Conservation (phyloP, 805 yeast genomes). For the Teunomyces atbi region DNA sequence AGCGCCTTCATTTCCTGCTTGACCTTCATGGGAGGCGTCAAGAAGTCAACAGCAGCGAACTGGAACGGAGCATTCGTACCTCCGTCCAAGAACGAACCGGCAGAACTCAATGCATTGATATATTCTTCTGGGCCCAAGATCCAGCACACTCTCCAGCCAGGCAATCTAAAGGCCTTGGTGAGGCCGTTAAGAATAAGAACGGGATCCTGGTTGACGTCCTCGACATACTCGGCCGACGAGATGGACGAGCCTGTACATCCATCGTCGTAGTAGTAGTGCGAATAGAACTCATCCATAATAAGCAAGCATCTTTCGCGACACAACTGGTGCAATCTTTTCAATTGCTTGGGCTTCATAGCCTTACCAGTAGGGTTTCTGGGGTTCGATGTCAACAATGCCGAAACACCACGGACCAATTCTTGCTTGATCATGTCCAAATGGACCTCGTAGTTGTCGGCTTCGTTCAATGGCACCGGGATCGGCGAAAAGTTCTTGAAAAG, state of each 20-base stretch:
- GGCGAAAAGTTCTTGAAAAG: slow-evolving; percentile 62
- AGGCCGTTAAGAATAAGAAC: slow-evolving; percentile 59
- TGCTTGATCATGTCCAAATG: slow-evolving; percentile 51
- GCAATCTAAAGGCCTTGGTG: slow-evolving; percentile 59
- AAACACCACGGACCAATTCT: slow-evolving; percentile 56
- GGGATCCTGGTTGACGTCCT: slow-evolving; percentile 57
- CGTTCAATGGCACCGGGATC: slow-evolving; percentile 59
- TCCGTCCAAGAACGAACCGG: slow-evolving; percentile 61
- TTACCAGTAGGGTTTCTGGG: slow-evolving; percentile 65
- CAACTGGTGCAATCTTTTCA: slow-evolving; percentile 48
- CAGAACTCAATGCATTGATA: slow-evolving; percentile 52
- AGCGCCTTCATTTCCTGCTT: slow-evolving; percentile 54
- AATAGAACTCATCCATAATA: slow-evolving; percentile 64
- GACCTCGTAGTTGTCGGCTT: slow-evolving; percentile 54
- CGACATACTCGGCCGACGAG: slow-evolving; percentile 49
- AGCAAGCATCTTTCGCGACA: slow-evolving; percentile 54
- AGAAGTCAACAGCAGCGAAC: slow-evolving; percentile 54
- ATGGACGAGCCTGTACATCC: slow-evolving; percentile 52
- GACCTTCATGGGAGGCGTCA: slow-evolving; percentile 48
- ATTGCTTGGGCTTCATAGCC: slow-evolving; percentile 47
- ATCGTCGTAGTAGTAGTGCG: slow-evolving; percentile 56
- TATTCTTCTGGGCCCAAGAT: slow-evolving; percentile 61
- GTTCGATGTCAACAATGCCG: slow-evolving; percentile 57
- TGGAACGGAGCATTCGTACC: slow-evolving; percentile 64
- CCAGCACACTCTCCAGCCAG: slow-evolving; percentile 68